Evolutionary conservation across 768 basidiomycete genomes (phyloP).

Genomic region (Leccinum uliginosum): DNA sequence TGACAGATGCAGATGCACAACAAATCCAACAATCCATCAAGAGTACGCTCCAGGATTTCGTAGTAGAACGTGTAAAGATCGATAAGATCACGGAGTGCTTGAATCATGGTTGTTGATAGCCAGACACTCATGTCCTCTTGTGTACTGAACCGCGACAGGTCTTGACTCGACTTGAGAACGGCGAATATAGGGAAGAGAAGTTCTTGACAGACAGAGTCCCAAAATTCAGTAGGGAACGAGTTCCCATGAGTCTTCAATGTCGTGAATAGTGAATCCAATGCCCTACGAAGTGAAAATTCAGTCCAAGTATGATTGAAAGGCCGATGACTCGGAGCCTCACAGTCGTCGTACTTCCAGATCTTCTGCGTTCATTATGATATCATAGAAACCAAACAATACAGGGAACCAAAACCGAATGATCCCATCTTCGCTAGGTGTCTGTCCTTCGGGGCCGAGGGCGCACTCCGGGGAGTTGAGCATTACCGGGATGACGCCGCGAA

Average conservation of each 20-base stretch:
- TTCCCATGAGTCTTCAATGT: conserved; percentile 88
- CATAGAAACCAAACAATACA: conserved; percentile 94
- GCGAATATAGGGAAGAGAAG: conserved; percentile 98
- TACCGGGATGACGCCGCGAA: conserved; percentile 85
- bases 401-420: conserved; percentile 99
- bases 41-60: conserved; percentile 79
- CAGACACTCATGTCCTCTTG: conserved; percentile 99
- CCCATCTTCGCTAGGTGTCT: conserved; percentile 60
- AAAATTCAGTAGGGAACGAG: conserved; percentile 86
- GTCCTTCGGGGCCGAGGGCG: conserved; percentile 32
- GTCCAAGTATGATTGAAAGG: conserved; percentile 2
- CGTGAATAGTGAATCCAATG: conserved; percentile 92
- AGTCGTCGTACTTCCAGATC: conserved; percentile 94
- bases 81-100: conserved; percentile 91
- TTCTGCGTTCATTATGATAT: conserved; percentile 99
- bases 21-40: conserved; percentile 92
- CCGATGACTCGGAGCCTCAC: conserved; percentile 47
- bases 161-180: conserved; percentile 88
- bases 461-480: conserved; percentile 85
- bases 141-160: conserved; percentile 87
- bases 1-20: conserved; percentile 97
- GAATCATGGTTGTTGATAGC: conserved; percentile 98
- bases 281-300: conserved; percentile 44
- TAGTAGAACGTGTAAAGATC: conserved; percentile 97
- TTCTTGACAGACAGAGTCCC: conserved; percentile 97